Evolutionary conservation across 2,329 filamentous ascomycete genomes (phyloP).

Genomic region (Helminthosporium solani): DNA sequence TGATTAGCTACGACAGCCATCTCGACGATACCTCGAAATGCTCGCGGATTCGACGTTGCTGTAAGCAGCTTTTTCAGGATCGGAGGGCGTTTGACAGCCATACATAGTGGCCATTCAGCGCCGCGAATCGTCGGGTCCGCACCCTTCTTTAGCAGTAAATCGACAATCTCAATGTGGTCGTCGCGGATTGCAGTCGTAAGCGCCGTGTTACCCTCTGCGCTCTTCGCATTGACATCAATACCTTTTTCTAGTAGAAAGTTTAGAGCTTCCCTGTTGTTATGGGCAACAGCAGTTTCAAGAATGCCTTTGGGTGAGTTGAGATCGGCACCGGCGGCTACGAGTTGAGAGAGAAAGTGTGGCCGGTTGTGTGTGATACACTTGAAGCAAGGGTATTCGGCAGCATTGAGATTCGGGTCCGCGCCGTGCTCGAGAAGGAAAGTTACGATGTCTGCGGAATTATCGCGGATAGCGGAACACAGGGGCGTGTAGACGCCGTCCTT

Average conservation of each 20-base stretch:
- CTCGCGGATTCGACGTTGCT: constrained; percentile 58
- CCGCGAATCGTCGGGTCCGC: constrained; percentile 64
- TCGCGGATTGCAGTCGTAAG: constrained; percentile 67
- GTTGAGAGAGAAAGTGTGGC: constrained; percentile 59
- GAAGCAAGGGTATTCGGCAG: constrained; percentile 65
- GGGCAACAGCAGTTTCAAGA: constrained; percentile 62
- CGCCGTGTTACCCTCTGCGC: constrained; percentile 59
- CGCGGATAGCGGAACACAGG: constrained; percentile 67
- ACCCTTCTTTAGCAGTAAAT: constrained; percentile 58
- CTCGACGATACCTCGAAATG: constrained; percentile 67
- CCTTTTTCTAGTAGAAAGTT: constrained; percentile 62
- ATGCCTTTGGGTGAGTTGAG: constrained; percentile 64
- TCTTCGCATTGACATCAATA: constrained; percentile 61
- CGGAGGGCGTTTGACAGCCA: constrained; percentile 63
- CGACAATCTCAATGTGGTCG: constrained; percentile 59
- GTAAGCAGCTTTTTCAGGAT: constrained; percentile 62
- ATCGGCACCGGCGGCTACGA: constrained; percentile 60
- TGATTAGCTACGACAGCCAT: constrained; percentile 67
- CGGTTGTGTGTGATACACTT: constrained; percentile 69
- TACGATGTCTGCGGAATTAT: constrained; percentile 64
- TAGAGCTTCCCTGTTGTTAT: constrained; percentile 62
- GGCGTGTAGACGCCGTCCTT: constrained; percentile 69
- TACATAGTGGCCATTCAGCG: constrained; percentile 69
- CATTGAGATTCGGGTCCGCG: constrained; percentile 56
- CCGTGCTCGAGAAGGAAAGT: constrained; percentile 57